Base-by-base conservation (phyloP, 352 stramenopile genomes). In the Pythium graminicola region DNA sequence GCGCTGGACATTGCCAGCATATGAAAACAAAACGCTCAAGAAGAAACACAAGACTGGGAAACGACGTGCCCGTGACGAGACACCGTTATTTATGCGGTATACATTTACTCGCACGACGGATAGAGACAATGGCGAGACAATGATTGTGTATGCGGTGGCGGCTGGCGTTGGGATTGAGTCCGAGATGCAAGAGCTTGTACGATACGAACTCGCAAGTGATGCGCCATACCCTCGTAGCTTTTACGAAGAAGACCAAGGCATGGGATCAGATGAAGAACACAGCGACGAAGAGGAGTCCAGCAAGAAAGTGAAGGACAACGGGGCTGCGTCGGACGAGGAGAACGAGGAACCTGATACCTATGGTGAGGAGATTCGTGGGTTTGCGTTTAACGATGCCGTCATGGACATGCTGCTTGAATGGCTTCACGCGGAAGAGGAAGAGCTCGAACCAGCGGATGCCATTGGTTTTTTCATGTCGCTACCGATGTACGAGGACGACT, bases 401-500 rank as follows among this genome's bases (percentile, higher is more conserved):
- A 56, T 89, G 31, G 73, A 73, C 0, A 29, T 62, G 33, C 60
- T 88, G 6, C 44, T 71, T 2, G 47, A 62, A 17, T 91, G 80
- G 80, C 57, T 86, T 39, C 51, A 60, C 20, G 65, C 64, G 1
- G 73, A 73, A 14, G 62, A 72, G 4, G 70, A 85, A 46, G 62
- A 82, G 20, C 46, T 86, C 6, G 73, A 87, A 10, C 68, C 72
- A 1, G 66, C 79, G 1, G 73, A 89, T 38, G 65, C 81, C 45
- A 64, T 87, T 11, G 66, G 72, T 20, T 91, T 89, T 49, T 85
- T 89, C 54, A 54, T 87, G 31, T 76, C 75, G 44, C 49, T 87
- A 43, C 80, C 80, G 10, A 64, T 85, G 29, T 69, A 73, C 41
- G 80, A 91, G 48, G 80, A 89, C 50, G 80, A 91, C 55, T 91